Evolutionary conservation across 768 basidiomycete species (phyloP).

Genomic region (Rhizopogon vinicolor): DNA sequence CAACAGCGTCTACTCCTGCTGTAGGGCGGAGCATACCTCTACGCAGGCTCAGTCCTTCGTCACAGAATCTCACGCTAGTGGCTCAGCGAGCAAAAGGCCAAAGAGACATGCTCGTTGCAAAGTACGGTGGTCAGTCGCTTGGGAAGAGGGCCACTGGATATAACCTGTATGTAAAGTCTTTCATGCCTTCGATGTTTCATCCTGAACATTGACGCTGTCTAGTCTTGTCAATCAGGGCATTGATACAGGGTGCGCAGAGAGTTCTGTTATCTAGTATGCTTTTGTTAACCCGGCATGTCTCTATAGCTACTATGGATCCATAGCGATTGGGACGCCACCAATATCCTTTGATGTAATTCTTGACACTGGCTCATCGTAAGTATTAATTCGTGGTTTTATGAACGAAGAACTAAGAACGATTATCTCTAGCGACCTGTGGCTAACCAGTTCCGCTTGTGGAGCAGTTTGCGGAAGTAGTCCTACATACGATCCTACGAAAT

Average conservation of each 20-base stretch:
- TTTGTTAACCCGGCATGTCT: background rate
- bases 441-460: slow-evolving; percentile 28
- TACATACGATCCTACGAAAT: slow-evolving; percentile 23
- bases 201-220: background rate
- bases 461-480: slow-evolving; percentile 24
- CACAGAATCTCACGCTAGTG: background rate
- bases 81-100: slow-evolving; percentile 35
- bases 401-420: background rate
- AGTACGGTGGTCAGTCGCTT: slow-evolving; percentile 33
- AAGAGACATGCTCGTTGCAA: slow-evolving; percentile 31
- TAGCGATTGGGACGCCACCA: slow-evolving; percentile 35
- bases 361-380: slow-evolving; percentile 36
- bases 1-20: background rate
- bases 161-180: slow-evolving; percentile 35
- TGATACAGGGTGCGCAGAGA: slow-evolving; percentile 48
- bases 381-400: background rate
- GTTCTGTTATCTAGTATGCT: background rate
- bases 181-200: background rate
- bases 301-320: slow-evolving; percentile 19
- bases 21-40: background rate
- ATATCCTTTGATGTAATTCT: slow-evolving; percentile 40
- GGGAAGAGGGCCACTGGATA: slow-evolving; percentile 39
- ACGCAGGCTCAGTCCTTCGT: background rate
- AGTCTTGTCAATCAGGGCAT: slow-evolving; percentile 58
- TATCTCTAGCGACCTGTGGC: slow-evolving; percentile 39